Evolutionary conservation across 108 stramenopile species (phyloP).

Genomic region (Skeletonema grethae): DNA sequence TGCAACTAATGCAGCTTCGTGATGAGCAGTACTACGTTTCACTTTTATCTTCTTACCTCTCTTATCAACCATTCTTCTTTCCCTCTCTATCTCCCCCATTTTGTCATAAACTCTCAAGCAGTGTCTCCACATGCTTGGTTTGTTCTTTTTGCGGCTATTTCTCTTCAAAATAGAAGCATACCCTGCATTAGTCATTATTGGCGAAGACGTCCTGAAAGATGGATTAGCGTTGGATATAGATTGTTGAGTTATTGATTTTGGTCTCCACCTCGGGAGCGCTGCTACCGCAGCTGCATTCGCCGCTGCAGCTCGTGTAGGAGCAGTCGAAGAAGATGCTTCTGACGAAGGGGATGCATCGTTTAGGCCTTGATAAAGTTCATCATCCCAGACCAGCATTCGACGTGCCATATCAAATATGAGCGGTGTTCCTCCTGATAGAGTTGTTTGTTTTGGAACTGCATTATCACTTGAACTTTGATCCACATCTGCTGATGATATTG

Average conservation of each 20-base stretch:
- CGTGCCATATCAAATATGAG: slow-evolving; percentile 81
- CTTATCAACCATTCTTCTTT: not conserved
- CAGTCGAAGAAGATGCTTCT: slow-evolving; percentile 3
- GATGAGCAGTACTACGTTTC: slow-evolving; percentile 61
- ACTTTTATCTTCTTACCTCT: slow-evolving; percentile 31
- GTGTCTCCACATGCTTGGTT: slow-evolving; percentile 77
- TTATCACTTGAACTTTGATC: not conserved
- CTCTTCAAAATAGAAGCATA: slow-evolving; percentile 71
- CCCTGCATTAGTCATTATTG: slow-evolving; percentile 78
- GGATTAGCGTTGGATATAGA: slow-evolving; percentile 73
- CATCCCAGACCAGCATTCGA: slow-evolving; percentile 61
- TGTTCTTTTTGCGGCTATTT: slow-evolving; percentile 76
- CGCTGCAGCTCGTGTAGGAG: not conserved
- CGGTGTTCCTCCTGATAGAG: slow-evolving; percentile 58
- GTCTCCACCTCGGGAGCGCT: slow-evolving; percentile 61
- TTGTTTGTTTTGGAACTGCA: slow-evolving; percentile 14
- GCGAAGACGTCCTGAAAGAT: slow-evolving; percentile 69
- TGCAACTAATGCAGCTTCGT: slow-evolving; percentile 79
- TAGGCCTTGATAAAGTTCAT: slow-evolving; percentile 41
- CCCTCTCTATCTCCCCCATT: slow-evolving; percentile 58
- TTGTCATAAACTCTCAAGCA: slow-evolving; percentile 73
- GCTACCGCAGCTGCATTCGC: not conserved
- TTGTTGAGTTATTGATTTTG: slow-evolving; percentile 46
- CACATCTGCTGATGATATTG: not conserved
- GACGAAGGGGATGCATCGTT: slow-evolving; percentile 38